Conservation (phyloP, 257 asterid species). For the Cruciata laevipes region DNA sequence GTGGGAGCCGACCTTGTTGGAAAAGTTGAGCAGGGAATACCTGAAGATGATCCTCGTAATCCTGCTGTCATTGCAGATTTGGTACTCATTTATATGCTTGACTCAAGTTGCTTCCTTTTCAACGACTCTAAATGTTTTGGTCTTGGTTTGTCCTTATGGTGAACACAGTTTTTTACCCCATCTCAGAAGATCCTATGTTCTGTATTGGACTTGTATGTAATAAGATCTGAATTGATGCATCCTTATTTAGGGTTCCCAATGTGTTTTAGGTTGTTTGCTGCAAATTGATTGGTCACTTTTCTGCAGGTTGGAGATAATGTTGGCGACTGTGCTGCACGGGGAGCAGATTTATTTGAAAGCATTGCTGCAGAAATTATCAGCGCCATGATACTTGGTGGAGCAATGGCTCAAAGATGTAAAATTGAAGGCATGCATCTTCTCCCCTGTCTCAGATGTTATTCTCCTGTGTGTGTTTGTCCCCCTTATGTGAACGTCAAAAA, state of each 20-base stretch:
- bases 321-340: slow-evolving; percentile 99
- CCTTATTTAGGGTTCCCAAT: neutral
- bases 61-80: slow-evolving; percentile 98
- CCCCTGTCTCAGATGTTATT: neutral
- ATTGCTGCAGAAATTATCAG: slow-evolving; percentile 99
- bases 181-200: neutral
- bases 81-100: slow-evolving; percentile 32
- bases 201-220: too few species aligned
- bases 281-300: slow-evolving; percentile 20
- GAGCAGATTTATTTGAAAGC: slow-evolving; percentile 99
- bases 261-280: slow-evolving; percentile 7
- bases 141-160: neutral
- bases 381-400: slow-evolving; percentile 99
- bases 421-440: slow-evolving; percentile 55
- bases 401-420: slow-evolving; percentile 94
- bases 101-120: neutral
- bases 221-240: neutral
- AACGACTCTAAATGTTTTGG: neutral
- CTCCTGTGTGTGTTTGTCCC: neutral
- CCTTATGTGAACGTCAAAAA: neutral
- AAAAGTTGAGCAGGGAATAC: slow-evolving; percentile 96
- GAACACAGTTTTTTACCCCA: neutral
- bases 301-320: slow-evolving; percentile 97
- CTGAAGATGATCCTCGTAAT: slow-evolving; percentile 98
- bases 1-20: slow-evolving; percentile 99